Conservation (phyloP, 2,329 filamentous ascomycete species). For the Pseudocercospora fuligena region DNA sequence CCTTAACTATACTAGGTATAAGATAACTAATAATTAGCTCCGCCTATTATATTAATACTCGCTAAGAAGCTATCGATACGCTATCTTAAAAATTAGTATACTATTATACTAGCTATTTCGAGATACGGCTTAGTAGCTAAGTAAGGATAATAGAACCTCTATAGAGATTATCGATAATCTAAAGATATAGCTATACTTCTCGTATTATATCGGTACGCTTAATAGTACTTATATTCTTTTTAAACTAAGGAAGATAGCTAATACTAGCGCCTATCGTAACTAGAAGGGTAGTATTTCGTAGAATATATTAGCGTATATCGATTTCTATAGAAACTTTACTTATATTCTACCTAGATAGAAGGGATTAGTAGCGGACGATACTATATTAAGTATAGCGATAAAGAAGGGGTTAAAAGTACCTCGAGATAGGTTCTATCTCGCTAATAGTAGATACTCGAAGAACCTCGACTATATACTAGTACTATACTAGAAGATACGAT, state of each 20-base stretch:
- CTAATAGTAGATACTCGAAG: slow-evolving; percentile 5
- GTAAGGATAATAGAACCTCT: too few relatives aligned
- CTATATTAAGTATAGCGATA: not conserved
- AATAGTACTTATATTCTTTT: slow-evolving; percentile 1
- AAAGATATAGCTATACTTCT: not conserved
- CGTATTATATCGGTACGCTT: not conserved
- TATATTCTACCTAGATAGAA: slow-evolving; percentile 8
- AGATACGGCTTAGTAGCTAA: too few relatives aligned
- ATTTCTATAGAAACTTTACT: slow-evolving; percentile 5
- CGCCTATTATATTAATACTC: not conserved
- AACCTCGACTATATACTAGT: slow-evolving; percentile 2
- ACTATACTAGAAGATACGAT: too few relatives aligned
- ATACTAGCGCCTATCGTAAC: not conserved
- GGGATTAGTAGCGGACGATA: not conserved
- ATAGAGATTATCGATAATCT: not conserved
- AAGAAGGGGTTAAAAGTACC: not conserved
- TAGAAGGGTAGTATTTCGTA: slow-evolving; percentile 5
- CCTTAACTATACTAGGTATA: too few relatives aligned
- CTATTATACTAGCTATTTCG: not conserved
- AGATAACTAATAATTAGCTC: not conserved
- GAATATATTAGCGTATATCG: slow-evolving; percentile 1
- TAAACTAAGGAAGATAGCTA: not conserved
- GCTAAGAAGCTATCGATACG: not conserved
- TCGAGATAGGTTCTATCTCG: not conserved
- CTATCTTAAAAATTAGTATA: not conserved